Evolutionary conservation across 2,329 filamentous ascomycete species (phyloP), one percentile per base, ranked within the genome.

Genomic region (Monosporascus sp.): DNA sequence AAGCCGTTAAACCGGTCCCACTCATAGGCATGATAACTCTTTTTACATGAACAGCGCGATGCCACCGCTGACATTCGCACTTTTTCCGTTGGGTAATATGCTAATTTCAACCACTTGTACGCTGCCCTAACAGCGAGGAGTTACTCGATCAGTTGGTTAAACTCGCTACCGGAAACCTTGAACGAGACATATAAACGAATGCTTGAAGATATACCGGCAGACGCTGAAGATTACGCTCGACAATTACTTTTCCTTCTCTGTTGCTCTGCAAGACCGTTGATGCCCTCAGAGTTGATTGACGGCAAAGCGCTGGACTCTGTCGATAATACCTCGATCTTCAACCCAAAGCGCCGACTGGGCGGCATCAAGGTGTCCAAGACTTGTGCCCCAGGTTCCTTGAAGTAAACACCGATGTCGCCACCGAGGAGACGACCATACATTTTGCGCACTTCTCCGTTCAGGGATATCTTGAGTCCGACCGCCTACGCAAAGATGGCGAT

Each of bases 71-170:
- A 48, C 51, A 20, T 26, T 49, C 55, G 15, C 47, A 43, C 55
- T 66, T 51, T 50, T 76, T 65, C 57, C 65, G 64, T 48, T 71
- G 68, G 68, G 69, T 68, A 1, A 63, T 65, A 40, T 71, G 68
- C 49, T 67, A 71, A 53, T 57, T 71, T 26, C 59, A 62, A 41
- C 62, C 60, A 43, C 52, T 72, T 1, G 52, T 52, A 3, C 24
- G 50, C 18, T 61, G 58, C 22, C 53, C 54, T 52, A 38, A 48
- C 48, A 63, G 57, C 45, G 24, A 60, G 44, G 58, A 60, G 44
- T 52, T 51, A 22, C 68, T 61, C 48, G 56, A 58, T 44, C 63
- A 60, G 60, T 64, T 62, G 55, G 55, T 70, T 69, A 14, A 57
- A 66, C 38, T 55, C 55, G 24, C 60, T 72, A 5, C 65, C 73